Percentiles rank a stretch among this genome's conserved stretches.
Evolutionary conservation across 306 rosid species (phyloP).

Genomic region (Ormosia emarginata): DNA sequence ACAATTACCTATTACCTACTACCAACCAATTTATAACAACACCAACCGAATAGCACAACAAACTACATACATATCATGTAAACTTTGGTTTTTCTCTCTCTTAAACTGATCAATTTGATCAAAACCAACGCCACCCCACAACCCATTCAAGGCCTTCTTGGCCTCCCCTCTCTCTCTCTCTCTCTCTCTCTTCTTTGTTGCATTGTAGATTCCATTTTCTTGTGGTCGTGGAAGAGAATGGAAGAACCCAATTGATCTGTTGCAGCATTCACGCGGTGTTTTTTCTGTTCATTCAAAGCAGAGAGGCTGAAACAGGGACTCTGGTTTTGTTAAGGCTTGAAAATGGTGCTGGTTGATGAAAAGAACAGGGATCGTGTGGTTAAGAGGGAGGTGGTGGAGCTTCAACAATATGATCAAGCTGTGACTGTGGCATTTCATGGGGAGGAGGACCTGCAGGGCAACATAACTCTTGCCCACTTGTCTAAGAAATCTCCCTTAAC

Average conservation of each 20-base stretch:
- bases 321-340: neutral
- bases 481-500: conserved; percentile 28
- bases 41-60: too few species aligned
- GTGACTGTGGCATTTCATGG: conserved; percentile 19
- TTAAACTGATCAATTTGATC: neutral
- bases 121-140: conserved; percentile 6
- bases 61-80: too few species aligned
- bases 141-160: neutral
- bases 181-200: neutral
- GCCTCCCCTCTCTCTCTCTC: neutral
- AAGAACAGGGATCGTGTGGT: neutral
- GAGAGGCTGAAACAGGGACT: neutral
- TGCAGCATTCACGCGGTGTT: neutral
- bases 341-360: conserved; percentile 10
- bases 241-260: neutral
- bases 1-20: too few species aligned
- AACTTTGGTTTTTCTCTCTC: too few species aligned
- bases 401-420: conserved; percentile 8
- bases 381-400: neutral
- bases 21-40: too few species aligned
- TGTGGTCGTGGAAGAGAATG: conserved; percentile 5
- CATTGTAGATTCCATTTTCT: neutral
- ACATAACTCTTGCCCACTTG: conserved; percentile 23
- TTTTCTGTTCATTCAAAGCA: neutral
- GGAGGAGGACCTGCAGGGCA: conserved; percentile 11